These are phyloP conservation scores for Microdochium nivale DNA, from an alignment of 2,329 filamentous ascomycete species.

Conservation along the genomic window DNA sequence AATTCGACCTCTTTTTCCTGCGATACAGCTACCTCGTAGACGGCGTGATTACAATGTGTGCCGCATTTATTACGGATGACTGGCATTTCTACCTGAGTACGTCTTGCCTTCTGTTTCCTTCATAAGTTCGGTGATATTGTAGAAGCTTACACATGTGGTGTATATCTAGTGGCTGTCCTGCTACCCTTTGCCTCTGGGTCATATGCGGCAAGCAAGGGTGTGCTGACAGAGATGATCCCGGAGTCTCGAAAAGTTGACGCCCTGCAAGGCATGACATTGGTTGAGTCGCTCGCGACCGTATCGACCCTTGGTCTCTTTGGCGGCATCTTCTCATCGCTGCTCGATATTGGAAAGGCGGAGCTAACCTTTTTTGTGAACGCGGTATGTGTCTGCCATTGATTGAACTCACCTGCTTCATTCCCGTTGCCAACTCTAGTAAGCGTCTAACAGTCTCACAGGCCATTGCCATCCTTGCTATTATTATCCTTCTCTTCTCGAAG, in stretches of 20 bases:
- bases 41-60: conserved; percentile 10
- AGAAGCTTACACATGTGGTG: background rate
- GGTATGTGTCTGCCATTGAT: conserved; percentile 5
- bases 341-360: conserved; percentile 11
- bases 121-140: background rate
- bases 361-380: conserved; percentile 17
- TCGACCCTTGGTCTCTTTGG: conserved; percentile 14
- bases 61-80: conserved; percentile 10
- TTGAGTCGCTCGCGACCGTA: conserved; percentile 11
- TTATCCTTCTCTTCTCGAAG: conserved; percentile 11
- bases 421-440: background rate
- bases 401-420: background rate
- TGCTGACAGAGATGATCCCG: conserved; percentile 15
- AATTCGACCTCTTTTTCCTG: conserved; percentile 15
- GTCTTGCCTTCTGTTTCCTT: background rate
- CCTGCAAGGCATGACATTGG: conserved; percentile 15
- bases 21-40: conserved; percentile 13
- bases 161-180: conserved; percentile 9
- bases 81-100: conserved; percentile 17
- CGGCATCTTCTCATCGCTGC: conserved; percentile 12
- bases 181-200: conserved; percentile 15
- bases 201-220: conserved; percentile 13
- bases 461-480: conserved; percentile 10
- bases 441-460: conserved; percentile 5
- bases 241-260: conserved; percentile 11